These are phyloP conservation scores for Torulaspora microellipsoides DNA, from an alignment of 805 yeast species.

Conservation along the genomic window DNA sequence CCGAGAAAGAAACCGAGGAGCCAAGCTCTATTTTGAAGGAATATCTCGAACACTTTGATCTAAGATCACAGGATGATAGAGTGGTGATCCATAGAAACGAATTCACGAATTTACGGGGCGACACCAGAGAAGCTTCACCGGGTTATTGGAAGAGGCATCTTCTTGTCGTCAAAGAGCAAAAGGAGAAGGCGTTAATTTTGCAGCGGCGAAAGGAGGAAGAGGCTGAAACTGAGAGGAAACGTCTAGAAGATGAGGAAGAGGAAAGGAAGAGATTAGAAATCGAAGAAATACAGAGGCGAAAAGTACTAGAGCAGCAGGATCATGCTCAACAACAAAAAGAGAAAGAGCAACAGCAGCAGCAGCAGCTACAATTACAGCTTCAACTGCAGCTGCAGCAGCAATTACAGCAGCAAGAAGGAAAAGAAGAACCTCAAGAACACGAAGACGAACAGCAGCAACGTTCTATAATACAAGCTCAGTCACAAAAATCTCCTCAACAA, in stretches of 20 bases:
- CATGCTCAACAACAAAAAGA: slow-evolving; percentile 7
- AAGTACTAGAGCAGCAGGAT: slow-evolving; percentile 13
- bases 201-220: slow-evolving; percentile 14
- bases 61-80: slow-evolving; percentile 18
- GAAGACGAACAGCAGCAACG: slow-evolving; percentile 1
- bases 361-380: slow-evolving; percentile 22
- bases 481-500: background rate
- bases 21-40: slow-evolving; percentile 7
- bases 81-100: slow-evolving; percentile 18
- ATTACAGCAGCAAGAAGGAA: slow-evolving; percentile 9
- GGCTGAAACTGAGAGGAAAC: slow-evolving; percentile 16
- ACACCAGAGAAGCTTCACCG: slow-evolving; percentile 27
- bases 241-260: slow-evolving; percentile 9
- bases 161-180: slow-evolving; percentile 13
- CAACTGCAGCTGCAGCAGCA: slow-evolving; percentile 21
- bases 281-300: slow-evolving; percentile 13
- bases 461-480: background rate
- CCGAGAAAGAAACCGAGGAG: slow-evolving; percentile 3
- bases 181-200: slow-evolving; percentile 7
- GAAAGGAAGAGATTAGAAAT: slow-evolving; percentile 7
- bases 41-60: slow-evolving; percentile 11
- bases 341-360: slow-evolving; percentile 10
- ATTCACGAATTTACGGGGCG: slow-evolving; percentile 19
- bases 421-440: slow-evolving; percentile 8
- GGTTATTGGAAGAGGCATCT: slow-evolving; percentile 30